Evolutionary conservation across 352 stramenopile species (phyloP).

Genomic region (Aphanomyces stellatus): DNA sequence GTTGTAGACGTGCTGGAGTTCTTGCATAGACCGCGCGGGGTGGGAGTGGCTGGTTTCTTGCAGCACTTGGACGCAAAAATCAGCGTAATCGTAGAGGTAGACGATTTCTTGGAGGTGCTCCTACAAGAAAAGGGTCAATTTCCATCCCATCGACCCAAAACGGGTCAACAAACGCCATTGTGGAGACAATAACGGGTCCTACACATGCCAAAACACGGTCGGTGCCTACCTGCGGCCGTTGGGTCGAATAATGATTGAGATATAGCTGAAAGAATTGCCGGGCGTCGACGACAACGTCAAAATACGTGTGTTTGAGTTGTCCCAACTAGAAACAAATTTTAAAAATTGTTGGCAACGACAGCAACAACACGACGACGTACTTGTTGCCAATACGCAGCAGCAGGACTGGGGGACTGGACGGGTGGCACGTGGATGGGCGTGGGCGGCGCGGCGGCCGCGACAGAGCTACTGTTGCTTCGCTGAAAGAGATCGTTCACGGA

Average conservation of each 20-base stretch:
- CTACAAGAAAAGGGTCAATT: not conserved
- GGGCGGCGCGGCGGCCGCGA: too few species aligned
- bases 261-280: constrained; percentile 11
- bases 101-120: constrained; percentile 17
- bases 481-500: not conserved
- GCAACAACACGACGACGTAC: not conserved
- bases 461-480: not conserved
- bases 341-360: not conserved
- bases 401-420: too few species aligned
- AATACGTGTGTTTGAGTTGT: constrained; percentile 15
- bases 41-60: not conserved
- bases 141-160: not conserved
- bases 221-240: constrained; percentile 1
- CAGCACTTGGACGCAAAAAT: constrained; percentile 14
- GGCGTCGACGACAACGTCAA: not conserved
- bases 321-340: not conserved
- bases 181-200: too few species aligned
- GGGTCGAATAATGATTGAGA: not conserved
- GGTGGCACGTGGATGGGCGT: not conserved
- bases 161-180: too few species aligned
- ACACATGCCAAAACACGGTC: not conserved
- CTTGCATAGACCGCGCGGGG: not conserved
- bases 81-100: constrained; percentile 14
- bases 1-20: constrained; percentile 9
- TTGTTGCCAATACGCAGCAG: constrained; percentile 16